Conservation (phyloP, 805 yeast genomes). For the Starmerella floricola region DNA sequence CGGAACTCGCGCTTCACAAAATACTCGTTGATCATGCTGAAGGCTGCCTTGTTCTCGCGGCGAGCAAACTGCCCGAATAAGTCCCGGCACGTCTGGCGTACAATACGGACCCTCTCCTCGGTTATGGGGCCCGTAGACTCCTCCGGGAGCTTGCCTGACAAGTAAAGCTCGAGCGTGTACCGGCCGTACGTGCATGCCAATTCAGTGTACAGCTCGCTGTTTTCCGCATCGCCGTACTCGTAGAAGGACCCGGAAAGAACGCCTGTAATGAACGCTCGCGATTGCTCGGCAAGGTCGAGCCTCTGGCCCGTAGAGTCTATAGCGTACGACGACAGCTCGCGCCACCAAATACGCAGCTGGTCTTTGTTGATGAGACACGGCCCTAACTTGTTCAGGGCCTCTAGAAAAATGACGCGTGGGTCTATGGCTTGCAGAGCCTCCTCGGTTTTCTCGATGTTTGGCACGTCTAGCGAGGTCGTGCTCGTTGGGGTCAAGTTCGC, state of each 20-base stretch:
- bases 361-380: slow-evolving; percentile 26
- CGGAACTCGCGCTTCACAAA: slow-evolving; percentile 31
- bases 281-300: slow-evolving; percentile 29
- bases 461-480: background rate
- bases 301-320: slow-evolving; percentile 48
- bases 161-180: slow-evolving; percentile 22
- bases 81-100: slow-evolving; percentile 34
- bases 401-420: slow-evolving; percentile 25
- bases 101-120: slow-evolving; percentile 41
- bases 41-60: slow-evolving; percentile 31
- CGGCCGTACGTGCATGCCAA: slow-evolving; percentile 21
- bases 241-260: slow-evolving; percentile 24
- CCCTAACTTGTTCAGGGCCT: slow-evolving; percentile 25
- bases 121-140: background rate
- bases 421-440: background rate
- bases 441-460: background rate
- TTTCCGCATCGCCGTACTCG: slow-evolving; percentile 14
- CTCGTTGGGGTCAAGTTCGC: slow-evolving; percentile 4
- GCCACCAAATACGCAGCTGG: slow-evolving; percentile 38
- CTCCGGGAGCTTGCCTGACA: slow-evolving; percentile 15
- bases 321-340: slow-evolving; percentile 38
- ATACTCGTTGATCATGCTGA: slow-evolving; percentile 31
- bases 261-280: slow-evolving; percentile 27
- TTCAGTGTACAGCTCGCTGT: slow-evolving; percentile 14
- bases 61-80: slow-evolving; percentile 36